Base-by-base conservation (phyloP, 495 filamentous ascomycete genomes). In the Mytilinidion resinicola region DNA sequence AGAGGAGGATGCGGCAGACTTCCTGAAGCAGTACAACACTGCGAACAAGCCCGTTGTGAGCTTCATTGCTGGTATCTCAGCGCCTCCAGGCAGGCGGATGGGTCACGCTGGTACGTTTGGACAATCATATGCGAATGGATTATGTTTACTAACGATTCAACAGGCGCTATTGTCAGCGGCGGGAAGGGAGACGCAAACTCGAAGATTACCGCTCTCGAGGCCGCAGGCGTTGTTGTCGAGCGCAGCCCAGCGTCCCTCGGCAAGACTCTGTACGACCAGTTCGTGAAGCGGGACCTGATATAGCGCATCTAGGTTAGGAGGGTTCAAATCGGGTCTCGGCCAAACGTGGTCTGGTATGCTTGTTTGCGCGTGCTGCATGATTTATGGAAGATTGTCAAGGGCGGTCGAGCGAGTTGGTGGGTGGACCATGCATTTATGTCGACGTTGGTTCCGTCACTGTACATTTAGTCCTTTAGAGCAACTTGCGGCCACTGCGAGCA, bases 21-120 rank as follows among this genome's bases (percentile, higher is more conserved):
- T 91, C 81, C 79, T 97, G 72, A 91, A 87, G 80, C 79, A 80
- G 67, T 81, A 96, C 76, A 97, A 97, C 80, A 88, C 83, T 53
- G 75, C 80, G 72, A 90, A 95, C 77, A 99, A 96, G 81, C 93
- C 93, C 58, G 89, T 95, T 55, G 93, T 99, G 55, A 87, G 85
- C 72, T 99, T 99, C 77, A 99, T 99, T 69, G 93, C 93, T 63
- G 93, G 93, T 76, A 96, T 99, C 76, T 91, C 88, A 56, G 93
- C 93, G 57, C 93, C 93, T 55, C 91, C 93, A 39, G 93, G 93
- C 70, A 82, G 93, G 69, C 85, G 93, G 70, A 99, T 97, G 93
- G 93, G 93, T 63, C 93, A 99, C 79, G 93, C 93, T 65, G 93
- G 87, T 77, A 72, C 14, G 55, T 58, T 17, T 56, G 71, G 10